Conservation (phyloP, 1,284 basidiomycete genomes). For the Trichosporon sp. region DNA sequence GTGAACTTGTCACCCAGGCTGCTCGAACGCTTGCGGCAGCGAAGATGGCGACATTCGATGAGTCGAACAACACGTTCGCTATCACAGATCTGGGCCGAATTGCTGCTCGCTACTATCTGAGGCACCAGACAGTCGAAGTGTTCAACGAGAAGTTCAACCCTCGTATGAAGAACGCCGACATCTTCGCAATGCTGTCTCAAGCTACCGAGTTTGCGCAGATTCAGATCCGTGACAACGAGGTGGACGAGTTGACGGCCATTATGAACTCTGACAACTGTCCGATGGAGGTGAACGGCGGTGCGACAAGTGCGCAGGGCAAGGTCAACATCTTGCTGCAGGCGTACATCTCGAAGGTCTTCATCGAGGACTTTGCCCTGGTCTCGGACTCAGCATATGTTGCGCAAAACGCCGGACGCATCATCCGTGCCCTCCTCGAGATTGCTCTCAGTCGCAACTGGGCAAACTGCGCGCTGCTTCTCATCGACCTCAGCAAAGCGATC, state of each 20-base stretch:
- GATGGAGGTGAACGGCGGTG: slow-evolving; percentile 63
- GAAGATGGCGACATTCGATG: slow-evolving; percentile 79
- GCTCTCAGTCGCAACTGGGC: slow-evolving; percentile 90
- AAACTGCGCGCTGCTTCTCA: slow-evolving; percentile 68
- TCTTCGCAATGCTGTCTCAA: slow-evolving; percentile 75
- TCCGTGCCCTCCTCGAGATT: slow-evolving; percentile 89
- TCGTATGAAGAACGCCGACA: slow-evolving; percentile 87
- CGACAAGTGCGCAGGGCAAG: slow-evolving; percentile 76
- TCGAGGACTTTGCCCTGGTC: slow-evolving; percentile 95
- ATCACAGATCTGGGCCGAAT: slow-evolving; percentile 88
- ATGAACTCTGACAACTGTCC: slow-evolving; percentile 65
- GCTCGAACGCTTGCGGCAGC: slow-evolving; percentile 66
- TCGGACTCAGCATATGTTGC: slow-evolving; percentile 92
- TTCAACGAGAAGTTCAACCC: slow-evolving; percentile 79
- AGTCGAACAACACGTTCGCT: slow-evolving; percentile 58
- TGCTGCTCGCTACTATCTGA: slow-evolving; percentile 94
- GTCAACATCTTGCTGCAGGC: slow-evolving; percentile 94
- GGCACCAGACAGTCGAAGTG: slow-evolving; percentile 76
- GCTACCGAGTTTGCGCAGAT: slow-evolving; percentile 98
- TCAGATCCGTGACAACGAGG: slow-evolving; percentile 83
- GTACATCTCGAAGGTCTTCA: slow-evolving; percentile 69
- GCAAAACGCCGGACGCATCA: slow-evolving; percentile 88
- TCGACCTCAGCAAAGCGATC: slow-evolving; percentile 88
- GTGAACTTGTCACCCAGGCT: slow-evolving; percentile 64
- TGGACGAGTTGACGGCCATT: slow-evolving; percentile 72